A percentile compares a stretch with the other conserved stretches of the same genome.
Conservation (phyloP, 2,329 filamentous ascomycete genomes). For the Coniochaeta hoffmannii region DNA sequence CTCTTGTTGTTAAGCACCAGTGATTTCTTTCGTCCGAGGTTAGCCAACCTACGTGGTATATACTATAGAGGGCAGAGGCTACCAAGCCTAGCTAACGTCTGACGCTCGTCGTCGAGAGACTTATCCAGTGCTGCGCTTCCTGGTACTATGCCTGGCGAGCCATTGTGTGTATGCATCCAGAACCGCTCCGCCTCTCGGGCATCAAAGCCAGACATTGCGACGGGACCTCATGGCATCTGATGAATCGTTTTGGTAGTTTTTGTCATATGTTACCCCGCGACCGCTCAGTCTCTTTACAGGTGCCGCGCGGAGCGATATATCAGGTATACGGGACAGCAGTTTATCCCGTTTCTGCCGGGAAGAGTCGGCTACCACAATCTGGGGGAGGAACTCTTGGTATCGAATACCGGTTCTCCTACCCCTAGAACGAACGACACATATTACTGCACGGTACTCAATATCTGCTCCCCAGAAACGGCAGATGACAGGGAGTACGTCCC, state of each 20-base stretch:
- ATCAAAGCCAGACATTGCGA: too few species aligned
- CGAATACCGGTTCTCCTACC: too few species aligned
- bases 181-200: too few species aligned
- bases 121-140: too few species aligned
- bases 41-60: neutral
- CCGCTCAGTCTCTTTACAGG: neutral
- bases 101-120: neutral
- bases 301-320: neutral
- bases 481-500: neutral
- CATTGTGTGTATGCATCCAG: too few species aligned
- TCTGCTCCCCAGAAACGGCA: neutral
- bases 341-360: constrained; percentile 1
- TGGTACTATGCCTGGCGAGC: too few species aligned
- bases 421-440: too few species aligned
- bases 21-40: neutral
- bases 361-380: neutral
- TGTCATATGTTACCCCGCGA: neutral
- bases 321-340: neutral
- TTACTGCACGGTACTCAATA: too few species aligned
- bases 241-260: neutral
- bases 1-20: neutral
- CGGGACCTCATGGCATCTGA: too few species aligned
- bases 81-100: neutral
- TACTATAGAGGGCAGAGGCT: neutral
- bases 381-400: neutral